Conservation (phyloP, 495 filamentous ascomycete genomes). For the Xylona heveae region DNA sequence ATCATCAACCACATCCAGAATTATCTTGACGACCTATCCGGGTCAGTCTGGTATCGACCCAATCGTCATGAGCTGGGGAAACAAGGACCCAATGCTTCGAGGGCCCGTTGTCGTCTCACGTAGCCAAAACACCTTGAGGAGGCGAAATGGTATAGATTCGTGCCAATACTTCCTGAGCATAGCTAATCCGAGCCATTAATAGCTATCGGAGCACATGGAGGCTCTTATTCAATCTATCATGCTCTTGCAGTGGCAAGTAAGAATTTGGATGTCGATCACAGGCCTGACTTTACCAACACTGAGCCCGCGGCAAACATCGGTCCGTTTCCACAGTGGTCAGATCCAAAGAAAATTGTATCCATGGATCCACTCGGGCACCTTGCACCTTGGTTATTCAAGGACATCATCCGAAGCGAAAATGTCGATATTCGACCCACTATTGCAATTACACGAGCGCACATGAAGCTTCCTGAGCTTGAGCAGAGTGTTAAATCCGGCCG, state of each 20-base stretch:
- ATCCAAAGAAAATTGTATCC: constrained; percentile 87
- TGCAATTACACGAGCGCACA: constrained; percentile 84
- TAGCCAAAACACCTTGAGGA: constrained; percentile 48
- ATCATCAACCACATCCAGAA: constrained; percentile 29
- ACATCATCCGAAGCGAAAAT: constrained; percentile 43
- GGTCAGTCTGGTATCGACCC: constrained; percentile 87
- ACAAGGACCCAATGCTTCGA: constrained; percentile 45
- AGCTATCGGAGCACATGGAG: constrained; percentile 69
- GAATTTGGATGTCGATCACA: constrained; percentile 65
- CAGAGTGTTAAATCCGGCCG: constrained; percentile 62
- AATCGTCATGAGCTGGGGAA: constrained; percentile 72
- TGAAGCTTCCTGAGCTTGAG: constrained; percentile 88
- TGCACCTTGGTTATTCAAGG: constrained; percentile 58
- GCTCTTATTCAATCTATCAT: constrained; percentile 95
- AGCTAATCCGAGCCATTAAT: constrained; percentile 2
- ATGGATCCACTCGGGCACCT: constrained; percentile 93
- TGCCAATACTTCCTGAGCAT: constrained; percentile 3
- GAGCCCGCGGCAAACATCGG: constrained; percentile 78
- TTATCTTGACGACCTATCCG: constrained; percentile 77
- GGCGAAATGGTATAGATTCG: constrained; percentile 51
- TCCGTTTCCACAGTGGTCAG: constrained; percentile 72
- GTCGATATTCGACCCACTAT: constrained; percentile 89
- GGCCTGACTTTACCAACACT: constrained; percentile 85
- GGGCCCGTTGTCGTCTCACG: constrained; percentile 88
- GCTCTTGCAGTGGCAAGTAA: constrained; percentile 84